These are phyloP conservation scores for Zarea fungicola DNA, from an alignment of 2,329 filamentous ascomycete genomes.

Conservation along the genomic window DNA sequence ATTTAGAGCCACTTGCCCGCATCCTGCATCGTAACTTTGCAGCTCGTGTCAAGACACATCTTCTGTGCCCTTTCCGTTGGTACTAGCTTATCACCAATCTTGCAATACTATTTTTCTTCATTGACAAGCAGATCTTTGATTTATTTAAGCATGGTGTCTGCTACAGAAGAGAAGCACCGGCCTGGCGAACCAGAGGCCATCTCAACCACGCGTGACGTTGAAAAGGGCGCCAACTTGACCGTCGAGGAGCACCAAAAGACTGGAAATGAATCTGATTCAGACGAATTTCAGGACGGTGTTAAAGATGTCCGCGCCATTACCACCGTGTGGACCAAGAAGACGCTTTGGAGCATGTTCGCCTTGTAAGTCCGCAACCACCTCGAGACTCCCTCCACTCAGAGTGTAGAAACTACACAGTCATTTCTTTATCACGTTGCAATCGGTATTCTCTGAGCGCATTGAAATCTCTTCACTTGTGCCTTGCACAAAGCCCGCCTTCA, in stretches of 20 bases:
- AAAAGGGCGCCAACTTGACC: background rate
- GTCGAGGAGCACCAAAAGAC: background rate
- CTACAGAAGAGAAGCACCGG: background rate
- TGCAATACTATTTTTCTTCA: too few relatives aligned
- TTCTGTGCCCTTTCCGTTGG: too few relatives aligned
- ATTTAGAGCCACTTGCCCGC: too few relatives aligned
- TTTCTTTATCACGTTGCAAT: too few relatives aligned
- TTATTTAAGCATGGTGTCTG: background rate
- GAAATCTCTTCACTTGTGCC: background rate
- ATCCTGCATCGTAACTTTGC: too few relatives aligned
- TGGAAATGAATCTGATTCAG: slow-evolving; percentile 19
- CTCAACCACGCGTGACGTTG: background rate
- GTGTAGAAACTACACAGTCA: too few relatives aligned
- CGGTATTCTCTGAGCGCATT: too few relatives aligned
- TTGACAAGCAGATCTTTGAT: too few relatives aligned
- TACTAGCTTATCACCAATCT: too few relatives aligned
- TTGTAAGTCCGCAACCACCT: slow-evolving; percentile 27
- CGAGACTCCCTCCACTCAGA: background rate
- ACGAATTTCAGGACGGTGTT: slow-evolving; percentile 32
- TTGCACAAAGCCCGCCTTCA: too few relatives aligned
- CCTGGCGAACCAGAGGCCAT: background rate
- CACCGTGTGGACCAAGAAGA: slow-evolving; percentile 32
- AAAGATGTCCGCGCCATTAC: slow-evolving; percentile 35
- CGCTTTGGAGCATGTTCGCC: slow-evolving; percentile 33
- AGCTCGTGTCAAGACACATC: too few relatives aligned